Conservation (phyloP, 1,284 basidiomycete genomes). For the Cystobasidium sp. region DNA sequence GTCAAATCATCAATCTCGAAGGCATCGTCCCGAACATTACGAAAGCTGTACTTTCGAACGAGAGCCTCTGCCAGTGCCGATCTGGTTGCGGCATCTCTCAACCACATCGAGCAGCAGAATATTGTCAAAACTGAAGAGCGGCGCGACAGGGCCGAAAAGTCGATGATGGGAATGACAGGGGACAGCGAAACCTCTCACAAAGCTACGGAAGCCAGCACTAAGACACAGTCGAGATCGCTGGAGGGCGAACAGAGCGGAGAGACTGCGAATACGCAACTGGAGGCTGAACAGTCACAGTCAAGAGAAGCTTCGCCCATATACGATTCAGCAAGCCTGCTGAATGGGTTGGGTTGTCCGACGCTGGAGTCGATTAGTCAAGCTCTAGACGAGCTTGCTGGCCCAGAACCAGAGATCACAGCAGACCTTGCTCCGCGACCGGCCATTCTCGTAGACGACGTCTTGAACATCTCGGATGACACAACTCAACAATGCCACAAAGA, state of each 20-base stretch:
- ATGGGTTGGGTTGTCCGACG: conserved; percentile 3
- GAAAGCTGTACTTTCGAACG: conserved; percentile 11
- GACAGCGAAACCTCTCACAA: background rate
- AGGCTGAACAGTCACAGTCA: background rate
- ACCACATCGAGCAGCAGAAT: conserved; percentile 15
- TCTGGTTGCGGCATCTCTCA: background rate
- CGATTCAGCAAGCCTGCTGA: background rate
- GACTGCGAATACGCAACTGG: too few species aligned
- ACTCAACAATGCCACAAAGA: background rate
- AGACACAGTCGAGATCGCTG: background rate
- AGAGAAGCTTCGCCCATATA: background rate
- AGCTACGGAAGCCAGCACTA: background rate
- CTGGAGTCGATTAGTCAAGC: background rate
- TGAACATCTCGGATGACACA: background rate
- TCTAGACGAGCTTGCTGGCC: background rate
- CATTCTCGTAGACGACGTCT: background rate
- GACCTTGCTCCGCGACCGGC: background rate
- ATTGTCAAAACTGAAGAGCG: conserved; percentile 10
- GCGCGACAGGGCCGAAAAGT: conserved; percentile 13
- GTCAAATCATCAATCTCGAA: background rate
- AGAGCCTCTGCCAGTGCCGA: background rate
- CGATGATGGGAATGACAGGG: background rate
- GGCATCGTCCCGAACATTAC: background rate
- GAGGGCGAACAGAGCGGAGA: too few species aligned
- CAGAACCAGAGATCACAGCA: background rate